Percentiles rank a stretch among this genome's conserved stretches.
These are phyloP conservation scores for Backusella australiensis DNA, from an alignment of 192 early-diverging fungal species.

Conservation along the genomic window DNA sequence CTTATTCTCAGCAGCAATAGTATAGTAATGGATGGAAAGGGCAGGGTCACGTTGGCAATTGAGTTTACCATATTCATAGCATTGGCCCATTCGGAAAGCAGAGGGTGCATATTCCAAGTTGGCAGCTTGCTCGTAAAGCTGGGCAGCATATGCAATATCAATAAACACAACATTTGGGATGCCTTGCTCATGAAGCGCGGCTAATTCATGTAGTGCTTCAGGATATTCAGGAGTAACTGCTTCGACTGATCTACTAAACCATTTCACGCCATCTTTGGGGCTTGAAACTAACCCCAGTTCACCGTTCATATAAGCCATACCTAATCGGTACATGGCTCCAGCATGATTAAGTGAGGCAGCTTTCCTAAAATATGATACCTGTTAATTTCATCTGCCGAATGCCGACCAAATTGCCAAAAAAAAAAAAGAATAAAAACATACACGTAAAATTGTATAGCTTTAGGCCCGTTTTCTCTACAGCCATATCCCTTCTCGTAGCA, in stretches of 20 bases:
- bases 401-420: background rate
- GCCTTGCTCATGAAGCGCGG: constrained; percentile 49
- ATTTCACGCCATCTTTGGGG: constrained; percentile 57
- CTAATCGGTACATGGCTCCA: constrained; percentile 64
- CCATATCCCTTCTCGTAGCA: constrained; percentile 67
- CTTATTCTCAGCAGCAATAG: constrained; percentile 54
- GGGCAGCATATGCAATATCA: constrained; percentile 58
- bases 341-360: constrained; percentile 65
- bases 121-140: constrained; percentile 57
- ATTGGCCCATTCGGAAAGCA: constrained; percentile 54
- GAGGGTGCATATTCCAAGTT: constrained; percentile 61
- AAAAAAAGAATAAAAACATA: constrained; percentile 16
- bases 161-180: constrained; percentile 56
- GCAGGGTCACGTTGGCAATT: constrained; percentile 47
- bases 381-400: background rate
- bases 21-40: constrained; percentile 55
- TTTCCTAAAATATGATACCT: constrained; percentile 40
- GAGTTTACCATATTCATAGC: constrained; percentile 60
- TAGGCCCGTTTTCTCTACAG: constrained; percentile 44
- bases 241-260: constrained; percentile 55
- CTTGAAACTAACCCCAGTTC: constrained; percentile 53
- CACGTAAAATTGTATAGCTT: constrained; percentile 68
- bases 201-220: constrained; percentile 57
- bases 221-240: constrained; percentile 55
- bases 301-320: constrained; percentile 57